These are phyloP conservation scores for Lasiodiplodia hormozganensis DNA, from an alignment of 2,329 filamentous ascomycete species.

Conservation along the genomic window DNA sequence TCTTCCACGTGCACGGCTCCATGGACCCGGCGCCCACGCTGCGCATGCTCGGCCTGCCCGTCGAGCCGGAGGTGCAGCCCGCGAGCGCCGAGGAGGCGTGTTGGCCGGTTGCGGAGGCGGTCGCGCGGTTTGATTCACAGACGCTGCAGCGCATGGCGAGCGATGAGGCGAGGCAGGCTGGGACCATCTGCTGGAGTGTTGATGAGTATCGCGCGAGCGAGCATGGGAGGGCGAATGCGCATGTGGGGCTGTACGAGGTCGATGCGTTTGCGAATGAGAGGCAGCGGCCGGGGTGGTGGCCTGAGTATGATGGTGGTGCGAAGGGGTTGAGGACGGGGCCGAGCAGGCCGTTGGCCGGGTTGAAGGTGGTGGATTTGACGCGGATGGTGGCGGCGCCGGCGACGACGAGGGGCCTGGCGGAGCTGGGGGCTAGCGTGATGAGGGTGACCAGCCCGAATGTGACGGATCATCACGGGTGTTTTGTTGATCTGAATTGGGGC, in stretches of 20 bases:
- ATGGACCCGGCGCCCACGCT: conserved; percentile 50
- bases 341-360: conserved; percentile 20
- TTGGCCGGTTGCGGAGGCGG: neutral
- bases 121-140: neutral
- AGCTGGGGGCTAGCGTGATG: conserved; percentile 57
- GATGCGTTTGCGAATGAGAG: conserved; percentile 33
- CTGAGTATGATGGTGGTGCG: neutral
- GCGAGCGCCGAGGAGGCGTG: neutral
- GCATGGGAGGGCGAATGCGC: conserved; percentile 5
- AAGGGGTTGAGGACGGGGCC: neutral
- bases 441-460: conserved; percentile 50
- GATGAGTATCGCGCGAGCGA: neutral
- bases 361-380: conserved; percentile 27
- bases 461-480: conserved; percentile 50
- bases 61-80: neutral
- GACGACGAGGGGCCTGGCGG: conserved; percentile 45
- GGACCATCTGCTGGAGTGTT: neutral
- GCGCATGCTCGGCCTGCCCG: neutral
- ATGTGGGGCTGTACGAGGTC: conserved; percentile 38
- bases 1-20: conserved; percentile 55
- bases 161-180: neutral
- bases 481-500: conserved; percentile 58
- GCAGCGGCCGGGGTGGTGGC: neutral
- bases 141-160: neutral
- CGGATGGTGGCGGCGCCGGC: conserved; percentile 8